Base-by-base conservation (phyloP, 805 yeast genomes). In the Maudiozyma bulderi region DNA sequence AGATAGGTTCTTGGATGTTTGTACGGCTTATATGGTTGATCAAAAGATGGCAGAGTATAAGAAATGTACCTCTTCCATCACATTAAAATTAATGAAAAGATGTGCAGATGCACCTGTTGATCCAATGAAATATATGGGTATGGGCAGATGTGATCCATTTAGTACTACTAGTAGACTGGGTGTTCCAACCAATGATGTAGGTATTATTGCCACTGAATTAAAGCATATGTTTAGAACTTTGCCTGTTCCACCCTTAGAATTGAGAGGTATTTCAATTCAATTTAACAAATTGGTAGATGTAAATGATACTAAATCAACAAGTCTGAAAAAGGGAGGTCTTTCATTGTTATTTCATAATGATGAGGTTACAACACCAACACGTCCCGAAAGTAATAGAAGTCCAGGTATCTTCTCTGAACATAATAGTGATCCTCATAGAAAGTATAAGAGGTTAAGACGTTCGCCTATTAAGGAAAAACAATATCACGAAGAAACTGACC, bases 121-220 rank as follows among this genome's bases (percentile, higher is more conserved):
- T 15, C 86, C 97, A 0, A 75, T 84, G 1, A 93, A 91, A 59
- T 82, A 70, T 63, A 54, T 93, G 58, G 99, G 99, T 0, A 79
- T 84, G 80, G 98, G 99, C 0, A 62, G 62, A 11, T 87, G 96
- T 64, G 87, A 82, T 46, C 69, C 82, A 34, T 66, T 74, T 10
- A 78, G 81, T 41, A 81, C 80, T 54, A 71, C 82, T 9, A 68
- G 83, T 2, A 71, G 71, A 34, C 59, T 91, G 11, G 88, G 89
- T 0, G 61, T 77, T 1, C 73, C 83, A 3, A 79, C 89, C 1
- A 71, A 77, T 56, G 82, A 78, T 47, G 54, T 72, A 56, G 86
- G 87, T 0, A 58, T 78, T n/a, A 62, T 87, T 8, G 75, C 81
- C 0, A 72, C 81, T 10, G 86, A 83, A 58, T 59, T 81, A 38